Conservation (phyloP, 2,329 filamentous ascomycete species). For the Penicillium sp. region DNA sequence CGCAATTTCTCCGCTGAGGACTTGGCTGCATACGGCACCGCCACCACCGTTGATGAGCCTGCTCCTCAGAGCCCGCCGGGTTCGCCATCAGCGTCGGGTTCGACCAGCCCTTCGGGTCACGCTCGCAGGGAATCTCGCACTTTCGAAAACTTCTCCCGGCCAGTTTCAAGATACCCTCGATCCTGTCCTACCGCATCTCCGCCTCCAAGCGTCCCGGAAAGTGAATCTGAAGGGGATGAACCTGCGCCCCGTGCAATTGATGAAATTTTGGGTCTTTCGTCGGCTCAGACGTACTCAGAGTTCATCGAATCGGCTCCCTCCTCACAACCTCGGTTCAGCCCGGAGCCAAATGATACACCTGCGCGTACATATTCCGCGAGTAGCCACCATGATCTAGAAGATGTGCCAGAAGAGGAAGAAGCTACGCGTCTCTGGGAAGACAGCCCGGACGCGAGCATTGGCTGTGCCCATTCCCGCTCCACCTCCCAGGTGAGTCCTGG, state of each 20-base stretch:
- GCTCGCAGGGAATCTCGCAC: slow-evolving; percentile 36
- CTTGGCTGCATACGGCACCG: slow-evolving; percentile 21
- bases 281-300: slow-evolving; percentile 31
- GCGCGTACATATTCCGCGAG: slow-evolving; percentile 43
- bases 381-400: slow-evolving; percentile 41
- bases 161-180: slow-evolving; percentile 43
- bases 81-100: slow-evolving; percentile 28
- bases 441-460: slow-evolving; percentile 27
- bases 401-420: slow-evolving; percentile 49
- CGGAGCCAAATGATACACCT: slow-evolving; percentile 41
- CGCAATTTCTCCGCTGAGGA: slow-evolving; percentile 36
- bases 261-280: slow-evolving; percentile 38
- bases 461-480: slow-evolving; percentile 17
- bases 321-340: slow-evolving; percentile 41
- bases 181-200: slow-evolving; percentile 42
- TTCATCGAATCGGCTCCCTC: slow-evolving; percentile 30
- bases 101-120: slow-evolving; percentile 25
- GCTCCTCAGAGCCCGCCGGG: slow-evolving; percentile 31
- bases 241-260: slow-evolving; percentile 42
- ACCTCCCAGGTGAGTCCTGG: slow-evolving; percentile 18
- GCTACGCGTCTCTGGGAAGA: slow-evolving; percentile 30
- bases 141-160: slow-evolving; percentile 57
- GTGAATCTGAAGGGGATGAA: slow-evolving; percentile 31
- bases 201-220: slow-evolving; percentile 38
- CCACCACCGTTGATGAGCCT: slow-evolving; percentile 24